These are phyloP conservation scores for Colletotrichum tamarilloi DNA, from an alignment of 2,329 filamentous ascomycete species.

Conservation along the genomic window DNA sequence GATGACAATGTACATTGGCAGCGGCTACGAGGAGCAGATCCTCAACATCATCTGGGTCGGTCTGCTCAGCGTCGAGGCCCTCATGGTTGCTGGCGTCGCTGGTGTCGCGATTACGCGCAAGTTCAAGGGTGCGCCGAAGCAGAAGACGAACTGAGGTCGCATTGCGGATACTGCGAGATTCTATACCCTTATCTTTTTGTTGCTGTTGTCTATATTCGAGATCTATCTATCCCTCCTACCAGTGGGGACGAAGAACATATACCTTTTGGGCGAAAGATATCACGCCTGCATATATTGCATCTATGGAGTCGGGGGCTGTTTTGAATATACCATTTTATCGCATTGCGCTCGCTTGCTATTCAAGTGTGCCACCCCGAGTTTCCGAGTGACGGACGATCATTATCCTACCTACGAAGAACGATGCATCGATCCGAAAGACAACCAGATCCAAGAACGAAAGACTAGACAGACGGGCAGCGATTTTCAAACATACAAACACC, in stretches of 20 bases:
- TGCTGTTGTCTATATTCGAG: not conserved
- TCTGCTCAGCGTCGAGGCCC: conserved; percentile 56
- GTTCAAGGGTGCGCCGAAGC: conserved; percentile 36
- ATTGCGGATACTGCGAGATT: not conserved
- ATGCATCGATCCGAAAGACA: not conserved
- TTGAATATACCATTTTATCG: conserved; percentile 6
- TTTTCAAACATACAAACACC: not conserved
- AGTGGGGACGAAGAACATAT: not conserved
- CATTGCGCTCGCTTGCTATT: not conserved
- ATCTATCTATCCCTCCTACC: not conserved
- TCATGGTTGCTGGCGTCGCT: conserved; percentile 55
- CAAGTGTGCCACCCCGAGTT: not conserved
- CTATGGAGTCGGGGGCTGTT: not conserved
- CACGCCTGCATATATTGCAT: not conserved
- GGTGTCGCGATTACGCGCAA: conserved; percentile 45
- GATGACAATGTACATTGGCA: conserved; percentile 42
- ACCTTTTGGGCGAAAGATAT: not conserved
- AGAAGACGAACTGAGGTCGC: conserved; percentile 20
- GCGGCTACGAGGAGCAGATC: conserved; percentile 50
- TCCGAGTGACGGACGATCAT: not conserved
- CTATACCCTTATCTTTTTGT: not conserved
- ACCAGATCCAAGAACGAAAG: not conserved
- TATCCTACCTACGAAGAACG: not conserved
- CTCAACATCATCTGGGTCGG: conserved; percentile 60
- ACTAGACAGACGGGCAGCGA: too few relatives aligned